Evolutionary conservation across 1,139 yeast genomes (phyloP).

Genomic region (Candida labiduridarum): DNA sequence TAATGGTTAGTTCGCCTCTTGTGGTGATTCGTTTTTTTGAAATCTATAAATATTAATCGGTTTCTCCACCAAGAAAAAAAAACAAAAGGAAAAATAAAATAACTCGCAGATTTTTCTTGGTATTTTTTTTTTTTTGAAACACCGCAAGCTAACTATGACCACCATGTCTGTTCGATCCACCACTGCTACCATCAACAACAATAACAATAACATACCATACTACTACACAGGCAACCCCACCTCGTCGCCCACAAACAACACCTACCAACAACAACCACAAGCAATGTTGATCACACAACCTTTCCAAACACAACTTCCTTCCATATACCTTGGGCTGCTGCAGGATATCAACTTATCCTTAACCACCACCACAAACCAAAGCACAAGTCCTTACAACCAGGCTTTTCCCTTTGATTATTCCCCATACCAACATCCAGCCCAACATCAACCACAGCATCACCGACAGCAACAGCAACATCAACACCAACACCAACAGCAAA

Average conservation of each 20-base stretch:
- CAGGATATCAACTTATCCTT: not conserved
- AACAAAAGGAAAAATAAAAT: not conserved
- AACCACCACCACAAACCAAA: not conserved
- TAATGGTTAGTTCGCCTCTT: not conserved
- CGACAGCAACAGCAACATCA: too few species aligned
- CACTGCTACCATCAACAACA: not conserved
- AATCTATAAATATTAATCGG: not conserved
- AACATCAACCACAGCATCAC: too few species aligned
- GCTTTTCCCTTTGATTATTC: not conserved
- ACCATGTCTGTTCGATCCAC: not conserved
- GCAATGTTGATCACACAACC: not conserved
- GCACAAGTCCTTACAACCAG: not conserved
- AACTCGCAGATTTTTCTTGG: not conserved
- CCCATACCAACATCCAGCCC: not conserved
- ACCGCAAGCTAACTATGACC: not conserved
- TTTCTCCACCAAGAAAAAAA: not conserved
- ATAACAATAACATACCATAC: not conserved
- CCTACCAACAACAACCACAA: slow-evolving; percentile 1
- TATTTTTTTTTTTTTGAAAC: not conserved
- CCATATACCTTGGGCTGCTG: not conserved
- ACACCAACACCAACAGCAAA: slow-evolving; percentile 6
- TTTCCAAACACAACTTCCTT: slow-evolving; percentile 2
- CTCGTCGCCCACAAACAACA: not conserved
- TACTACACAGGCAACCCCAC: not conserved
- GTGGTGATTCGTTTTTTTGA: not conserved